Evolutionary conservation across 345 rosid species (phyloP).

Genomic region (Litchi chinensis): DNA sequence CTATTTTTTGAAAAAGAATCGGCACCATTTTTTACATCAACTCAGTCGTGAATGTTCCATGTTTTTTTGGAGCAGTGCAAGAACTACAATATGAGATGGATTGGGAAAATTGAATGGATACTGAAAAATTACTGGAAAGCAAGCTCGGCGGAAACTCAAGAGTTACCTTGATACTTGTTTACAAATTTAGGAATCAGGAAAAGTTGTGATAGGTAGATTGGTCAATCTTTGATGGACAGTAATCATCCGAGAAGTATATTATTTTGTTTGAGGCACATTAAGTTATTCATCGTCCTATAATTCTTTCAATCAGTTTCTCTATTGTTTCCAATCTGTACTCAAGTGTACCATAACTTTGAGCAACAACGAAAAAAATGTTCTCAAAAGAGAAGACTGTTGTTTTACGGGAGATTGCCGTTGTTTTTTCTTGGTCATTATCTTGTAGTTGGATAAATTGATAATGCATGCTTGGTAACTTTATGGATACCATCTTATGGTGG

Average conservation of each 20-base stretch:
- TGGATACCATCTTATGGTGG: no score
- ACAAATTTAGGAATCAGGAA: neutral
- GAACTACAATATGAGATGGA: neutral
- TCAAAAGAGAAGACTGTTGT: neutral
- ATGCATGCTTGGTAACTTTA: no score
- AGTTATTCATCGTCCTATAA: neutral
- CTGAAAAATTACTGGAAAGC: neutral
- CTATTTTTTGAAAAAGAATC: neutral
- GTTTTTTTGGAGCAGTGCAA: neutral
- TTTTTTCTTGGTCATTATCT: neutral
- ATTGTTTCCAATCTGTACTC: neutral
- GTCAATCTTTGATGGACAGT: neutral
- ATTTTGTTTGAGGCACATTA: neutral
- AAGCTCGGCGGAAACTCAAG: neutral
- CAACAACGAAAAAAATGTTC: neutral
- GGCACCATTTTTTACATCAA: neutral
- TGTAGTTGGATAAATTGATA: no score
- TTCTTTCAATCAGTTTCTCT: neutral
- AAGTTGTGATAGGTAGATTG: constrained; percentile 7
- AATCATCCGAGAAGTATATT: neutral
- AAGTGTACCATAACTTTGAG: neutral
- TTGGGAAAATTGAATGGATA: neutral
- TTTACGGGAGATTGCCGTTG: neutral
- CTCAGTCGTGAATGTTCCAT: neutral
- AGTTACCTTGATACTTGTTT: neutral